Conservation (phyloP, 2,329 filamentous ascomycete genomes). For the Pezicula carpinea region DNA sequence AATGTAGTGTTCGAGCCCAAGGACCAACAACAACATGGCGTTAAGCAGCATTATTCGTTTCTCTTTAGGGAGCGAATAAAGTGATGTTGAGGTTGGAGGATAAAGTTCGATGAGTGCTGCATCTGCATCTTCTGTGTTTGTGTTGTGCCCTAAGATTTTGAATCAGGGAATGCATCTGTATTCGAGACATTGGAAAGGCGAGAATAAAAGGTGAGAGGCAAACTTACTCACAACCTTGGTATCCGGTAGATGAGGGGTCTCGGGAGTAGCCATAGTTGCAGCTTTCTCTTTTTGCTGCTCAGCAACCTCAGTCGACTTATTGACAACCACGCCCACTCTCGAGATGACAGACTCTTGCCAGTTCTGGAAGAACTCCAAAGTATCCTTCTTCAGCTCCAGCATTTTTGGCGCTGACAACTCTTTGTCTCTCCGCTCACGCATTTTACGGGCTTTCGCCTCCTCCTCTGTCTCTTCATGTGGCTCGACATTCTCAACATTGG, state of each 20-base stretch:
- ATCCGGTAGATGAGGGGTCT: slow-evolving; percentile 12
- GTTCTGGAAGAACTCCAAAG: slow-evolving; percentile 68
- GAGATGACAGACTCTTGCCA: slow-evolving; percentile 71
- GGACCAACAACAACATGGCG: slow-evolving; percentile 63
- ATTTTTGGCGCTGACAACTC: slow-evolving; percentile 47
- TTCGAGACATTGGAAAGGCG: background rate
- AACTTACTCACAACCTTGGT: slow-evolving; percentile 25
- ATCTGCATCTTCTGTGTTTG: slow-evolving; percentile 43
- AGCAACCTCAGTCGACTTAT: slow-evolving; percentile 41
- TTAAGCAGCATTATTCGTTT: slow-evolving; percentile 67
- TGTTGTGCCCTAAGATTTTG: slow-evolving; percentile 28
- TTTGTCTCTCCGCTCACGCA: slow-evolving; percentile 35
- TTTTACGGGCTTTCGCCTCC: slow-evolving; percentile 26
- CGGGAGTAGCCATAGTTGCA: slow-evolving; percentile 23
- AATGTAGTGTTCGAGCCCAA: slow-evolving; percentile 74
- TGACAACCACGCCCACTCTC: slow-evolving; percentile 65
- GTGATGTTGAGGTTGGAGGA: slow-evolving; percentile 53
- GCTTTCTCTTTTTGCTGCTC: slow-evolving; percentile 24
- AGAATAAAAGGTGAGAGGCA: background rate
- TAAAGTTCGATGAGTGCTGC: slow-evolving; percentile 46
- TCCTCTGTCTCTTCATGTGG: slow-evolving; percentile 26
- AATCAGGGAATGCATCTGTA: background rate
- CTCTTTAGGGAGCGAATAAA: slow-evolving; percentile 54
- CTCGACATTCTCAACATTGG: slow-evolving; percentile 27
- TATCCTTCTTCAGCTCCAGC: slow-evolving; percentile 63